Evolutionary conservation across 2,329 filamentous ascomycete genomes (phyloP).

Genomic region (Podosphaera xanthii): DNA sequence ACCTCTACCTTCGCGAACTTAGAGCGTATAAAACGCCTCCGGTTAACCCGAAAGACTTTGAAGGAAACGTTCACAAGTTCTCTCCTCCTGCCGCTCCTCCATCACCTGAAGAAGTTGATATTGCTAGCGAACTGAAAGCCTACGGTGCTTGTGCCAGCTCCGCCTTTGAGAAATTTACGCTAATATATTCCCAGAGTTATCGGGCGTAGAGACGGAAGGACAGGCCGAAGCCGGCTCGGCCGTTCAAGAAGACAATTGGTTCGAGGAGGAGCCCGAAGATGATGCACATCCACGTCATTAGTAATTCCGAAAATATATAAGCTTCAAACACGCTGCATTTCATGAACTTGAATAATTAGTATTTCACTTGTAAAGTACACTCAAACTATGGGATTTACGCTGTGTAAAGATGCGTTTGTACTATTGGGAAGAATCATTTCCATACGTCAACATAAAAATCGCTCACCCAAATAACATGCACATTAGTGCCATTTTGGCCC

Average conservation of each 20-base stretch:
- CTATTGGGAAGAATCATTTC: not conserved
- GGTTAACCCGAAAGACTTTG: slow-evolving; percentile 67
- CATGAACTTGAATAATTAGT: not conserved
- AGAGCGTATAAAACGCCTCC: slow-evolving; percentile 78
- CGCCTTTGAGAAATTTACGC: not conserved
- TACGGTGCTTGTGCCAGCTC: slow-evolving; percentile 42
- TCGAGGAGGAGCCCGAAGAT: slow-evolving; percentile 1
- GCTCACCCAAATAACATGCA: too few species aligned
- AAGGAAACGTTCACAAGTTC: slow-evolving; percentile 84
- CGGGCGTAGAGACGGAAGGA: slow-evolving; percentile 87
- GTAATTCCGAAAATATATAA: not conserved
- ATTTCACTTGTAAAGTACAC: not conserved
- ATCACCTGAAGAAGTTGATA: slow-evolving; percentile 84
- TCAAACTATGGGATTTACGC: not conserved
- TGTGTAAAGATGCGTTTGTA: not conserved
- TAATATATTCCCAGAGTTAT: slow-evolving; percentile 16
- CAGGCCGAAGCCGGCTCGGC: slow-evolving; percentile 39
- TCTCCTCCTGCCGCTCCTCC: slow-evolving; percentile 52
- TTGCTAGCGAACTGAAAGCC: slow-evolving; percentile 74
- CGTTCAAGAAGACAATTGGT: not conserved
- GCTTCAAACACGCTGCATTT: not conserved
- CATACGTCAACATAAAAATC: not conserved
- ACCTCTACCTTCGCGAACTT: slow-evolving; percentile 90
- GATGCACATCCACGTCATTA: slow-evolving; percentile 1
- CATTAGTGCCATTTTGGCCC: too few species aligned